phyloP scores from a whole-genome alignment of 768 basidiomycete species.

The Leccinum obscurum region DNA sequence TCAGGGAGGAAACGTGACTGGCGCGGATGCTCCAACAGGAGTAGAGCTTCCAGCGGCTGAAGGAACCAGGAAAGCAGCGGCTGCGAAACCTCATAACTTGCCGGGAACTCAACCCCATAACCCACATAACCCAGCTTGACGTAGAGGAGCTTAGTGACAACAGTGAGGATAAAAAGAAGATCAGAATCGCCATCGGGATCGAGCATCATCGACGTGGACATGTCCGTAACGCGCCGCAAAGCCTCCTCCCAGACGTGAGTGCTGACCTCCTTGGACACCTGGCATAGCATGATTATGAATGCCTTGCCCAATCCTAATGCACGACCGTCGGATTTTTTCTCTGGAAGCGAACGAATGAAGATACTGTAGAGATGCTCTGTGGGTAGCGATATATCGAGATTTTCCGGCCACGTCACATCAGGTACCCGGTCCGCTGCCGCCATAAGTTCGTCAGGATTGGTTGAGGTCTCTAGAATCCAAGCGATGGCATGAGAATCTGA shows the following conservation, averaged over 20 bases:
- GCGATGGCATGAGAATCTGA: slow-evolving; percentile 10
- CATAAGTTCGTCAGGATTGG: slow-evolving; percentile 14
- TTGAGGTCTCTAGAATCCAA: slow-evolving; percentile 25
- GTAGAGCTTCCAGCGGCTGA: slow-evolving; percentile 1
- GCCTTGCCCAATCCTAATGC: slow-evolving; percentile 6
- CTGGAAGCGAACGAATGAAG: slow-evolving; percentile 4
- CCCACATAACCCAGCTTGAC: background rate
- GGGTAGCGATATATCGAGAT: slow-evolving; percentile 12
- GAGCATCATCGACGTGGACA: background rate
- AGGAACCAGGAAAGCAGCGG: slow-evolving; percentile 5
- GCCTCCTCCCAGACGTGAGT: background rate
- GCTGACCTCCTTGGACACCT: background rate
- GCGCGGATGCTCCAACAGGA: background rate
- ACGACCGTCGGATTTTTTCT: background rate
- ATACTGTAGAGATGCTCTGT: slow-evolving; percentile 2
- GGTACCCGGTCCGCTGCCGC: slow-evolving; percentile 14
- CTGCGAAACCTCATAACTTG: background rate
- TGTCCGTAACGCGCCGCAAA: background rate
- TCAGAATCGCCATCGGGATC: background rate
- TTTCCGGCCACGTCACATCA: slow-evolving; percentile 16
- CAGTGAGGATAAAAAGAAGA: slow-evolving; percentile 2
- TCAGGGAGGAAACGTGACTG: slow-evolving; percentile 6
- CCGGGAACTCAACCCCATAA: background rate
- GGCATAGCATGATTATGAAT: slow-evolving; percentile 4
- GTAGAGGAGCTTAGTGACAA: slow-evolving; percentile 3